These are phyloP conservation scores for Coemansia sp. DNA, from an alignment of 192 early-diverging fungal genomes.

Conservation along the genomic window DNA sequence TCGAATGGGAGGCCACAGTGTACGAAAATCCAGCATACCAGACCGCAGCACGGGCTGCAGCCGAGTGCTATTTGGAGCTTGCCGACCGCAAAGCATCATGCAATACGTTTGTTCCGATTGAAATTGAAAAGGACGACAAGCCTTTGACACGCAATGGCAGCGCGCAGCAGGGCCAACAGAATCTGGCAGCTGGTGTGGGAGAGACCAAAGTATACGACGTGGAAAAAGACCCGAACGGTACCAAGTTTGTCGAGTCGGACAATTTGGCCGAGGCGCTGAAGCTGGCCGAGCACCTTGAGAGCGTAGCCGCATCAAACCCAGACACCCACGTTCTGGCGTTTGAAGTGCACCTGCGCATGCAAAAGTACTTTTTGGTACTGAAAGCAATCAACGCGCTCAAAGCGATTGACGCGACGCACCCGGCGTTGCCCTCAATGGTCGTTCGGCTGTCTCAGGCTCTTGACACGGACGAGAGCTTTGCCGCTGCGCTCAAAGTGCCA, in stretches of 20 bases:
- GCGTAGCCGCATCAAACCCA: constrained; percentile 15
- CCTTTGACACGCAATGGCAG: constrained; percentile 55
- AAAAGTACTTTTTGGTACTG: constrained; percentile 52
- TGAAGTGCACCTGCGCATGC: constrained; percentile 53
- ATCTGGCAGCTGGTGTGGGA: constrained; percentile 42
- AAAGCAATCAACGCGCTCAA: constrained; percentile 48
- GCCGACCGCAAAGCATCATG: constrained; percentile 50
- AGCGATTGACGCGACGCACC: constrained; percentile 28
- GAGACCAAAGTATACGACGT: constrained; percentile 56
- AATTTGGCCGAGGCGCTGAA: constrained; percentile 74
- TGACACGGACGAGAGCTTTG: constrained; percentile 44
- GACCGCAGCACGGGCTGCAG: constrained; percentile 72
- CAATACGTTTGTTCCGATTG: constrained; percentile 34
- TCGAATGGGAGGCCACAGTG: constrained; percentile 77
- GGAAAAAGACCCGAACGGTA: constrained; percentile 41
- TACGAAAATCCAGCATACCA: constrained; percentile 70
- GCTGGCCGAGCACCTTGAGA: constrained; percentile 71
- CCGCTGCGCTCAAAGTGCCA: constrained; percentile 48
- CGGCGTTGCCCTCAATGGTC: constrained; percentile 33
- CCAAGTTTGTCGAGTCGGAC: constrained; percentile 54
- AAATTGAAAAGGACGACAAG: constrained; percentile 13
- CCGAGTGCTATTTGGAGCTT: constrained; percentile 58
- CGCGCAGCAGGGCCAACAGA: constrained; percentile 59
- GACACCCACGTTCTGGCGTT: constrained; percentile 39
- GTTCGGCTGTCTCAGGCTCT: constrained; percentile 30